Conservation (phyloP, 1,284 basidiomycete species). For the Inonotus obliquus region DNA sequence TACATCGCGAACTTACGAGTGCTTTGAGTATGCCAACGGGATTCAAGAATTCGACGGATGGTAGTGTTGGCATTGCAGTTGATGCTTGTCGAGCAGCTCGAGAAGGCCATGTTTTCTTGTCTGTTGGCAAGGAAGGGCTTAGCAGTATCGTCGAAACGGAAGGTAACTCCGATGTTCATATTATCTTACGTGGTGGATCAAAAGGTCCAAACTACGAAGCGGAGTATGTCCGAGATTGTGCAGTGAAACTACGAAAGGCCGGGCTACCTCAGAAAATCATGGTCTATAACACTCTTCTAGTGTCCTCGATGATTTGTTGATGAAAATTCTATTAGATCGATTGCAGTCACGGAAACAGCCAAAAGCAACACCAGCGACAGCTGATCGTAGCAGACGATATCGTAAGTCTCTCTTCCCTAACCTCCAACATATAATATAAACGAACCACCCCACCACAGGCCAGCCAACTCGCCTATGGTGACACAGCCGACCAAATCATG, state of each 20-base stretch:
- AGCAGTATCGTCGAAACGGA: constrained; percentile 90
- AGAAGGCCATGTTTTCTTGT: constrained; percentile 87
- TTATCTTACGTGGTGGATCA: constrained; percentile 86
- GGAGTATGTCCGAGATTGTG: constrained; percentile 75
- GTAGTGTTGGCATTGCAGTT: constrained; percentile 78
- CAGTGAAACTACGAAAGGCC: constrained; percentile 75
- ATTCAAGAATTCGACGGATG: constrained; percentile 76
- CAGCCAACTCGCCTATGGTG: constrained; percentile 61
- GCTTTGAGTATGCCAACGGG: constrained; percentile 89
- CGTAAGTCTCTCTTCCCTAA: constrained; percentile 36
- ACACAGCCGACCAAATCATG: constrained; percentile 78
- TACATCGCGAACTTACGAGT: constrained; percentile 84
- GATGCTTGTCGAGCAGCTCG: constrained; percentile 90
- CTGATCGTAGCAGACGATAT: constrained; percentile 82
- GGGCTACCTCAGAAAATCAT: constrained; percentile 79
- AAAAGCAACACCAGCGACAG: constrained; percentile 83
- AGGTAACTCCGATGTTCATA: constrained; percentile 87
- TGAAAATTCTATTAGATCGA: constrained; percentile 57
- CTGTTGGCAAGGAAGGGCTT: constrained; percentile 89
- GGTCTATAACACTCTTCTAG: constrained; percentile 40
- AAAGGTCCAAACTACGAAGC: constrained; percentile 84
- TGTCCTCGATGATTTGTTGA: neutral
- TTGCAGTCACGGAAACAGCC: constrained; percentile 93
- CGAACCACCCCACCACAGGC: constrained; percentile 41
- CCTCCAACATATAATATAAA: neutral